Evolutionary conservation across 2,329 filamentous ascomycete genomes (phyloP).

Genomic region (Celoporthe dispersa): DNA sequence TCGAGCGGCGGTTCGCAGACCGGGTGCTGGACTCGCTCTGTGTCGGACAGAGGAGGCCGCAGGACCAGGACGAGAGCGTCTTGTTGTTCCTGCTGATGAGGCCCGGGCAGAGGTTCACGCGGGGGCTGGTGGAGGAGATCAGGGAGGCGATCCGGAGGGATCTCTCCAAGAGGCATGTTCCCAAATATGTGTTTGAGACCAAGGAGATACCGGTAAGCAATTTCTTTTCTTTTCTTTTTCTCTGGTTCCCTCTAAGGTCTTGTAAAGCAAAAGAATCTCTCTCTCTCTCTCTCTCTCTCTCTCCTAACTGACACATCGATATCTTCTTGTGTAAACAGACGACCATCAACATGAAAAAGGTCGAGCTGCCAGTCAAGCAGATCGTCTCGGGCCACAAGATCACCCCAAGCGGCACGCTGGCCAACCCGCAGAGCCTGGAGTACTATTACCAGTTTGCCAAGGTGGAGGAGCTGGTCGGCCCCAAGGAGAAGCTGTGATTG

Average conservation of each 20-base stretch:
- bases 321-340: slow-evolving; percentile 52
- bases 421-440: slow-evolving; percentile 76
- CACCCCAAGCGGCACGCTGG: slow-evolving; percentile 75
- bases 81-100: slow-evolving; percentile 61
- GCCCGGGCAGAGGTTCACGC: slow-evolving; percentile 60
- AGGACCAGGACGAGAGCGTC: slow-evolving; percentile 58
- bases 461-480: slow-evolving; percentile 62
- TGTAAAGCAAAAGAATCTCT: too few species aligned
- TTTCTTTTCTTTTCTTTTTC: not conserved
- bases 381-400: slow-evolving; percentile 77
- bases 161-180: slow-evolving; percentile 75
- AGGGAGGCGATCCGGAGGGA: slow-evolving; percentile 69
- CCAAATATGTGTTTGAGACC: slow-evolving; percentile 78
- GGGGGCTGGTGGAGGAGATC: slow-evolving; percentile 58
- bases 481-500: slow-evolving; percentile 53
- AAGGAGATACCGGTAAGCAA: slow-evolving; percentile 80
- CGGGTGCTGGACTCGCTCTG: slow-evolving; percentile 74
- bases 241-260: too few species aligned
- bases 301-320: not conserved
- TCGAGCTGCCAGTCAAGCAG: slow-evolving; percentile 82
- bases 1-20: slow-evolving; percentile 68
- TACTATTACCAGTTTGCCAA: slow-evolving; percentile 81
- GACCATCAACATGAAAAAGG: slow-evolving; percentile 84
- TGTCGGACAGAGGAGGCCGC: slow-evolving; percentile 73
- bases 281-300: slow-evolving; percentile 30